These are phyloP conservation scores for Chondrus crispus DNA, from an alignment of 23 red algal species.

Conservation along the genomic window DNA sequence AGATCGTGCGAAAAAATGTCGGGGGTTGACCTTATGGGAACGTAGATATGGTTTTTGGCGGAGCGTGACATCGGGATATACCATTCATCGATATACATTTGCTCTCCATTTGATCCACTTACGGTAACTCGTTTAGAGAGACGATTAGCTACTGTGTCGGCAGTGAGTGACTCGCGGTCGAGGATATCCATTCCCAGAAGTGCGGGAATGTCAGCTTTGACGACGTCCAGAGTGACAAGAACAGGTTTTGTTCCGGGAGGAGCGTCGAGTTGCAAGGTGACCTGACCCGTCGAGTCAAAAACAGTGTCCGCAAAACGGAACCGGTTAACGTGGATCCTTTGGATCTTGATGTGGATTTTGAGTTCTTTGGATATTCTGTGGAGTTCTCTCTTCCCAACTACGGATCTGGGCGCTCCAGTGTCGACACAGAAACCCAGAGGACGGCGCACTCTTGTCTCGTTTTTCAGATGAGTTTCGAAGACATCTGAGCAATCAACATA, in stretches of 20 bases:
- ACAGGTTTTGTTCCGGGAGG: not conserved
- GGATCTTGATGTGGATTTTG: no score
- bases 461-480: no score
- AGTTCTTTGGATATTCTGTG: not conserved
- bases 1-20: not conserved
- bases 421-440: slow-evolving; percentile 41
- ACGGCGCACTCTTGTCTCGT: no score
- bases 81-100: slow-evolving; percentile 10
- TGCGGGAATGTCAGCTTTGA: not conserved
- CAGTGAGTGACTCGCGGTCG: not conserved
- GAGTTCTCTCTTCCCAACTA: slow-evolving; percentile 31
- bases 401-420: slow-evolving; percentile 15
- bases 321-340: no score
- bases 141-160: not conserved
- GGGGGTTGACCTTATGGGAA: not conserved
- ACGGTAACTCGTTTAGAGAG: not conserved
- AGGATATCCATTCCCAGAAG: not conserved
- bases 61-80: not conserved
- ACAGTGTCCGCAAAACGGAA: not conserved
- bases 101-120: not conserved
- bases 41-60: not conserved
- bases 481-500: no score
- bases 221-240: not conserved
- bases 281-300: not conserved
- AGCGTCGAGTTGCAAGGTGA: not conserved